These are phyloP conservation scores for Microdochium nivale DNA, from an alignment of 2,329 filamentous ascomycete species.

Conservation along the genomic window DNA sequence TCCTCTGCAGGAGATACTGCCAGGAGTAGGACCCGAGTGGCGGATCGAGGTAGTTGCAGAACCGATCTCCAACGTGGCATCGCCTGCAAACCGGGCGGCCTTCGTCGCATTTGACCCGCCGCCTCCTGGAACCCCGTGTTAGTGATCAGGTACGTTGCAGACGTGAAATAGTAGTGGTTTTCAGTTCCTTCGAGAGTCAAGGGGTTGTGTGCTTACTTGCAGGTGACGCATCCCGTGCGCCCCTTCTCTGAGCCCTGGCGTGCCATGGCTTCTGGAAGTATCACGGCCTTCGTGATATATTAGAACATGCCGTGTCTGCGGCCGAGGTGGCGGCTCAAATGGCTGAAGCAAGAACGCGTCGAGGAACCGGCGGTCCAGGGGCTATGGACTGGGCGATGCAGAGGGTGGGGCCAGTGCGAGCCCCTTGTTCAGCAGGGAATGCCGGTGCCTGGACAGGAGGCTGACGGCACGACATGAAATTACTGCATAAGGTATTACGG, in stretches of 20 bases:
- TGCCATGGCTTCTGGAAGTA: conserved; percentile 3
- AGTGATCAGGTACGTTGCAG: background rate
- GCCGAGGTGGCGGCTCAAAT: no score
- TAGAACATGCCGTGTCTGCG: no score
- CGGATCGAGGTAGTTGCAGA: conserved; percentile 11
- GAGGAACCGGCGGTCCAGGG: background rate
- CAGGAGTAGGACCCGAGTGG: conserved; percentile 8
- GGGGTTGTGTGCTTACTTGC: conserved; percentile 9
- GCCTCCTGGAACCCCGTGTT: conserved; percentile 8
- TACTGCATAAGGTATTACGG: no score
- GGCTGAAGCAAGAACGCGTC: background rate
- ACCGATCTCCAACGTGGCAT: conserved; percentile 15
- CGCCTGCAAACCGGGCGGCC: conserved; percentile 15
- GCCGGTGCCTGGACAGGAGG: no score
- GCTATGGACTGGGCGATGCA: background rate
- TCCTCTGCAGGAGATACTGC: background rate
- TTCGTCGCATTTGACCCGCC: conserved; percentile 24
- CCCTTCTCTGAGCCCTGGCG: conserved; percentile 8
- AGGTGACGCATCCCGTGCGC: conserved; percentile 10
- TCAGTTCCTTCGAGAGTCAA: background rate
- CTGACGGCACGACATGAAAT: no score
- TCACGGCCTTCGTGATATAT: background rate
- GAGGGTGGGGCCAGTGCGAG: background rate
- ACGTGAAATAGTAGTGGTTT: no score
- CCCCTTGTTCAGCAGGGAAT: no score